Conservation (phyloP, 2,329 filamentous ascomycete genomes). For the Dryadomyces quercivorus region DNA sequence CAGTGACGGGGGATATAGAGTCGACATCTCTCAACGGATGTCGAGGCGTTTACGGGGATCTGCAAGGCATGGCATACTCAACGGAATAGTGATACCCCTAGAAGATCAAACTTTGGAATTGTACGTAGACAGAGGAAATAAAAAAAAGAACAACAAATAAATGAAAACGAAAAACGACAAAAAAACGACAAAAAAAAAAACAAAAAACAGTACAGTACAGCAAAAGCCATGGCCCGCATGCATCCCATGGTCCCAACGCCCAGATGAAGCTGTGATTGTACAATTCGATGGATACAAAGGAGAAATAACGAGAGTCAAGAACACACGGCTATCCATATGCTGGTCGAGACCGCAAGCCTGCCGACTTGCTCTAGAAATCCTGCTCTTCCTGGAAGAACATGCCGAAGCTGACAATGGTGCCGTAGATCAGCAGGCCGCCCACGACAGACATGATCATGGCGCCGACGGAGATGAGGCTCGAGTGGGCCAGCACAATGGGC, state of each 20-base stretch:
- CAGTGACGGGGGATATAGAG: neutral
- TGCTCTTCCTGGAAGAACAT: constrained; percentile 98
- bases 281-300: neutral
- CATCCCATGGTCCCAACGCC: constrained; percentile 9
- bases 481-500: constrained; percentile 78
- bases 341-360: too few species aligned
- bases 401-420: constrained; percentile 93
- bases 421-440: constrained; percentile 89
- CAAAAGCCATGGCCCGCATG: neutral
- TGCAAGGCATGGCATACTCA: neutral
- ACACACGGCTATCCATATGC: neutral
- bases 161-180: neutral
- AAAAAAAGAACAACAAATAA: neutral
- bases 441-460: constrained; percentile 94
- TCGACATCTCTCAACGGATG: constrained; percentile 7
- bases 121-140: neutral
- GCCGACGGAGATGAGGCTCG: constrained; percentile 64
- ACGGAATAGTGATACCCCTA: neutral
- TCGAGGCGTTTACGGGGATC: neutral
- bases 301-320: neutral
- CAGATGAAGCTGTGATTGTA: constrained; percentile 7
- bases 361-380: constrained; percentile 83
- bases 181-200: neutral
- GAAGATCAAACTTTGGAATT: neutral
- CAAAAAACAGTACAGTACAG: neutral